These are phyloP conservation scores for Cryptococcus depauperatus DNA, from an alignment of 1,284 basidiomycete genomes.

Conservation along the genomic window DNA sequence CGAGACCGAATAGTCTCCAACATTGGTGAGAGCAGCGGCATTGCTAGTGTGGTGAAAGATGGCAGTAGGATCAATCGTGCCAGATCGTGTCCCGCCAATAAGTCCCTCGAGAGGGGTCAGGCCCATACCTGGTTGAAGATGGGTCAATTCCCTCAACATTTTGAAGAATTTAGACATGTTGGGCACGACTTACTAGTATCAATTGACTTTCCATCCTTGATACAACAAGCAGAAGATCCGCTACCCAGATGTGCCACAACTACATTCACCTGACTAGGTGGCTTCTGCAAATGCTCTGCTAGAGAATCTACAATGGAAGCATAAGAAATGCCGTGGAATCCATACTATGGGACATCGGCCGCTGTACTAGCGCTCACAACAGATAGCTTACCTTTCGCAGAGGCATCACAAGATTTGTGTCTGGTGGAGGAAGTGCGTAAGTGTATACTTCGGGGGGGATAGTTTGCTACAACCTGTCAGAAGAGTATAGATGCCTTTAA, in stretches of 20 bases:
- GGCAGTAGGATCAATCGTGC: constrained; percentile 70
- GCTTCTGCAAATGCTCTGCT: constrained; percentile 53
- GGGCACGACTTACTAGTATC: constrained; percentile 52
- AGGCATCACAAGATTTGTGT: constrained; percentile 52
- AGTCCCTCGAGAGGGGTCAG: constrained; percentile 51
- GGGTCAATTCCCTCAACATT: too few species aligned
- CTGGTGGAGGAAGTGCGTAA: constrained; percentile 62
- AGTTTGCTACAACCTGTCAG: constrained; percentile 45
- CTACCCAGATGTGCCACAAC: constrained; percentile 77
- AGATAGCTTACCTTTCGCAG: constrained; percentile 53
- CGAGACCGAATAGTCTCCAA: constrained; percentile 55
- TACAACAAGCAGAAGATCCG: constrained; percentile 61
- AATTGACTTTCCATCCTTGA: constrained; percentile 60
- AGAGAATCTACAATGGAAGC: constrained; percentile 34
- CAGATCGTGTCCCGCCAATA: constrained; percentile 77
- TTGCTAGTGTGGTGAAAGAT: constrained; percentile 76
- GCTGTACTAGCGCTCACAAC: not conserved
- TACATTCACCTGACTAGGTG: constrained; percentile 52
- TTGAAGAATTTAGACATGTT: not conserved
- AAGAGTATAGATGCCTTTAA: not conserved
- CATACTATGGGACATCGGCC: constrained; percentile 50
- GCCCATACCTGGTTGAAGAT: constrained; percentile 33
- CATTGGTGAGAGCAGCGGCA: constrained; percentile 49
- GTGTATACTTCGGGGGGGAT: constrained; percentile 65
- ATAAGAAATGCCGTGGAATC: constrained; percentile 65